Evolutionary conservation across 2,329 filamentous ascomycete species (phyloP).

Genomic region (Remersonia thermophila): DNA sequence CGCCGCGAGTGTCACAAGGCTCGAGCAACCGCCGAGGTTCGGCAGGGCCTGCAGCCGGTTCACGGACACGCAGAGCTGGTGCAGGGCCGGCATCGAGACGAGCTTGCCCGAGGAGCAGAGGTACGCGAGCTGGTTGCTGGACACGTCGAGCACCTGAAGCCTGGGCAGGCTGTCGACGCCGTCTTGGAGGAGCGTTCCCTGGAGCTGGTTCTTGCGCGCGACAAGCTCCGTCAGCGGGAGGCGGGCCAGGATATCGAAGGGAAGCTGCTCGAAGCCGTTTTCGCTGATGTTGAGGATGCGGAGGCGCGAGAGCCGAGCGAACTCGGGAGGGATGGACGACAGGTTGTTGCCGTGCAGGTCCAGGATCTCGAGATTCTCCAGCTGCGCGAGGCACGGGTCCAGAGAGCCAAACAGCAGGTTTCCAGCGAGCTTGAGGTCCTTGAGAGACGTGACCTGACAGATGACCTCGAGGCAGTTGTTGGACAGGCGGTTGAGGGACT

Average conservation of each 20-base stretch:
- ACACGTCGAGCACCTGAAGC: slow-evolving; percentile 66
- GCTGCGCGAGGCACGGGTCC: slow-evolving; percentile 46
- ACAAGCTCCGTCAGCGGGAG: slow-evolving; percentile 63
- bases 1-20: slow-evolving; percentile 58
- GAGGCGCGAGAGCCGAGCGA: slow-evolving; percentile 57
- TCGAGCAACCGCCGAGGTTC: slow-evolving; percentile 60
- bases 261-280: slow-evolving; percentile 61
- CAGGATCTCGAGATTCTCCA: slow-evolving; percentile 63
- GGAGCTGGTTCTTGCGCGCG: slow-evolving; percentile 66
- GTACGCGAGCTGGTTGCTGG: slow-evolving; percentile 58
- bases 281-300: slow-evolving; percentile 68
- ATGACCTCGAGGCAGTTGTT: slow-evolving; percentile 63
- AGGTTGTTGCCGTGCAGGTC: slow-evolving; percentile 76
- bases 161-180: slow-evolving; percentile 44
- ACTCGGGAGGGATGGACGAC: slow-evolving; percentile 51
- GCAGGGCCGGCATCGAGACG: slow-evolving; percentile 58
- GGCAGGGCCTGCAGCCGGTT: slow-evolving; percentile 69
- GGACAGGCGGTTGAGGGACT: slow-evolving; percentile 71
- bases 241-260: slow-evolving; percentile 54
- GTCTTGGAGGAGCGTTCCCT: slow-evolving; percentile 56
- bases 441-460: slow-evolving; percentile 56
- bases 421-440: slow-evolving; percentile 69
- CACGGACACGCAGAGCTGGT: slow-evolving; percentile 62
- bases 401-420: slow-evolving; percentile 63
- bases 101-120: slow-evolving; percentile 31